Evolutionary conservation across 768 basidiomycete species (phyloP), one percentile per base, ranked within the genome.

Genomic region (Macrolepiota dolichaula): DNA sequence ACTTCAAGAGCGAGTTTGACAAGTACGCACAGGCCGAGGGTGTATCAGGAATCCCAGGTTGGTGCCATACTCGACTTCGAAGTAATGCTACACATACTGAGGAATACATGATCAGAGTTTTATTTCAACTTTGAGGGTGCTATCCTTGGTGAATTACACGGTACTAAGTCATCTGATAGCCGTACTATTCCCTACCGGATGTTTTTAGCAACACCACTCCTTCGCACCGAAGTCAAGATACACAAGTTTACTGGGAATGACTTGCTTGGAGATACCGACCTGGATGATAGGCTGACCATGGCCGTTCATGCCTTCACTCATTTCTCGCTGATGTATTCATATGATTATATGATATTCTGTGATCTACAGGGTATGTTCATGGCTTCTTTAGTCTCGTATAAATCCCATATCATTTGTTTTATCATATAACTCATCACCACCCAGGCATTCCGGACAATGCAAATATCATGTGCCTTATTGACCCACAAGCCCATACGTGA

Each of bases 261-360:
- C n/a, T 13, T 15, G 12, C 40, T 40, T 4, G 40, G 40, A n/a
- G 9, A 13, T 40, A 15, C 40, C 12, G n/a, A 40, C 12, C 7
- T 32, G 7, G 29, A 32, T 32, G 40, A 40, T n/a, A 4, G 15
- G 17, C n/a, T 40, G 40, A 40, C 40, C n/a, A 15, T 40, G 40
- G 68, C 67, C 5, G 55, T 72, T 22, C 71, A 72, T 60, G 71
- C 69, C 2, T 73, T 72, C 60, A 57, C 67, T 13, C 72, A 72
- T 59, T 73, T 72, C 57, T 57, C 67, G 4, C 56, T 63, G 13
- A n/a, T 69, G 7, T 71, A 69, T 62, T 67, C 70, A 4, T 50
- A 63, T 10, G 38, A 65, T 7, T 38, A 62, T 24, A 38, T 71
- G 6, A 17, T 72, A 10, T 60, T 71, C 37, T 71, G 71, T 60